Base-by-base conservation (phyloP, 2,329 filamentous ascomycete genomes). In the Diplodia corticola region DNA sequence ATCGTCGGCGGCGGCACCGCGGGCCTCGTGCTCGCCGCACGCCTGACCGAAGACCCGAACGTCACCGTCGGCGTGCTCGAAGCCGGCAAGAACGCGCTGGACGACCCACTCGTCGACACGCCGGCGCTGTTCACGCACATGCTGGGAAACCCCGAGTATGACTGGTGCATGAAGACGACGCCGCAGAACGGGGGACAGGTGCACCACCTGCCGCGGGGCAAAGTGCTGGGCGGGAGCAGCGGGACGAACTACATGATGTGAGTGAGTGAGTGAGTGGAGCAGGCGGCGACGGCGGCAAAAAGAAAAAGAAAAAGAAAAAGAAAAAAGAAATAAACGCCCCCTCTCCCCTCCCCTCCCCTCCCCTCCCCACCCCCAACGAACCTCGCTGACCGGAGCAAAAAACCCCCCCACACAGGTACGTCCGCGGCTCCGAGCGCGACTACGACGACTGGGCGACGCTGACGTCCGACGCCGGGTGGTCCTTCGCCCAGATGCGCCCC, bases 401-500 rank as follows among this genome's bases (percentile, higher is more conserved):
- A 5, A 17, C 53, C 72, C 15, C 69, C 73, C 12, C 67, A 70
- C 15, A 67, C 69, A 44, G 72, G 69, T 82, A 81, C 75, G 79
- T 79, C 28, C 40, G 53, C 20, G 64, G 64, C 30, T 60, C 40
- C 1, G 37, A 35, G 4, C 51, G 33, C 49, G 69, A 70, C 22
- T 67, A 67, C n/a, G 68, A 69, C 24, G 63, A 65, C 22, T 71
- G 69, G 69, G 65, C 55, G 3, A n/a, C 63, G 15, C 48, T 67
- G 15, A 59, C 57, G 24, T n/a, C 15, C n/a, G 40, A 49, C 40
- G 10, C 57, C 1, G 35, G 69, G 76, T 86, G 83, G 77, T 78
- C 77, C 67, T 83, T 81, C 65, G 72, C 81, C 4, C 77, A 77
- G 10, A 76, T 85, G 33, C 74, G 81, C 17, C 80, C 80, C 1